Conservation (phyloP, 192 early-diverging fungal species). For the Gaertneriomyces sp. region DNA sequence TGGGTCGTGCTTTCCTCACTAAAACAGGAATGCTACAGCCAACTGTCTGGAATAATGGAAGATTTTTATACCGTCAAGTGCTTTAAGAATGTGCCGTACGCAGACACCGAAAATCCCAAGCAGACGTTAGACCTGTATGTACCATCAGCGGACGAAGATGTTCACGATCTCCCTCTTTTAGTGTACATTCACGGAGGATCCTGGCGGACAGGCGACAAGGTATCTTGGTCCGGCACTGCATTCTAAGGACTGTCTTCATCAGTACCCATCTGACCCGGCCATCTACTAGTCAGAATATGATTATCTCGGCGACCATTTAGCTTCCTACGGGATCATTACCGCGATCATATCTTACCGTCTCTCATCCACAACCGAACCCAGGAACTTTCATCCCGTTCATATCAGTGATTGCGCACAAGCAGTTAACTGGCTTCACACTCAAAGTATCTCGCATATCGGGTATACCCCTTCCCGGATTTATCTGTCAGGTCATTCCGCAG, state of each 20-base stretch:
- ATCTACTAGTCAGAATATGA: conserved; percentile 35
- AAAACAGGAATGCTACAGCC: too few species aligned
- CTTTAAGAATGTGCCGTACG: conserved; percentile 36
- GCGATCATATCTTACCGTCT: conserved; percentile 76
- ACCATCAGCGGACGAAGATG: conserved; percentile 21
- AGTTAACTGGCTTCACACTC: conserved; percentile 5
- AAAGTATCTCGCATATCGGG: neutral
- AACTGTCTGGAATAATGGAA: too few species aligned
- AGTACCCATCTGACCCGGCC: neutral
- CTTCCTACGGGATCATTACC: conserved; percentile 49
- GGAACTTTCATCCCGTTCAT: conserved; percentile 61
- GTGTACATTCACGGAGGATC: conserved; percentile 84
- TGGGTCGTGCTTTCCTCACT: too few species aligned
- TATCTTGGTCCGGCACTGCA: neutral
- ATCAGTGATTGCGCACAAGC: conserved; percentile 50
- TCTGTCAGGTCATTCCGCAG: conserved; percentile 74
- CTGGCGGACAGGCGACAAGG: conserved; percentile 78
- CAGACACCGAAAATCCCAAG: conserved; percentile 12
- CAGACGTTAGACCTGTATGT: conserved; percentile 65
- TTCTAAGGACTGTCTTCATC: neutral
- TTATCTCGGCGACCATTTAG: conserved; percentile 48
- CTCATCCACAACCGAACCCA: neutral
- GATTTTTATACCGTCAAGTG: conserved; percentile 4
- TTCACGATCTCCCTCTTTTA: conserved; percentile 43
- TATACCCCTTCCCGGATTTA: conserved; percentile 34